Evolutionary conservation across 2,329 filamentous ascomycete genomes (phyloP).

Genomic region (Alternaria consortialis): DNA sequence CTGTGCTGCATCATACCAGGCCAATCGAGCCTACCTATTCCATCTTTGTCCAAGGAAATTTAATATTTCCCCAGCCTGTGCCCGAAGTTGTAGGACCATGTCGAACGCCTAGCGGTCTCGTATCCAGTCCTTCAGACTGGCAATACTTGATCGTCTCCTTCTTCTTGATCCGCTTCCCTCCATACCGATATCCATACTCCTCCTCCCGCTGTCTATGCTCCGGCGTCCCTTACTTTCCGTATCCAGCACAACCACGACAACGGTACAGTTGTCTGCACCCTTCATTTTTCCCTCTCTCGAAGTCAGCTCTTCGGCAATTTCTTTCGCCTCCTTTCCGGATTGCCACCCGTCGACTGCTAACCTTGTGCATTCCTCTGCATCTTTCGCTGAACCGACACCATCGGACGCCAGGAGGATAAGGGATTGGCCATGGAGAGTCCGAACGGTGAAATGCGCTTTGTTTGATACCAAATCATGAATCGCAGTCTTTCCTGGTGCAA

Average conservation of each 20-base stretch:
- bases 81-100: neutral
- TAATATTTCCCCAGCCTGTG: neutral
- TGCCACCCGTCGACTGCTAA: constrained; percentile 27
- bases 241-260: constrained; percentile 30
- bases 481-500: constrained; percentile 32
- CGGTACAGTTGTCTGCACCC: constrained; percentile 36
- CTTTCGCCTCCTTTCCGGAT: constrained; percentile 21
- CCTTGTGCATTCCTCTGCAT: constrained; percentile 28
- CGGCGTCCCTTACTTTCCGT: constrained; percentile 21
- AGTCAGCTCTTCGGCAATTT: constrained; percentile 31
- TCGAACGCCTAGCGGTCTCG: constrained; percentile 11
- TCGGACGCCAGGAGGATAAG: constrained; percentile 34
- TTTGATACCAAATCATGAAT: constrained; percentile 34
- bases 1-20: neutral
- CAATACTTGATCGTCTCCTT: constrained; percentile 19
- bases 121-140: constrained; percentile 27
- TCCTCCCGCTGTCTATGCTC: constrained; percentile 18
- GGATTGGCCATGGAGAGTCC: constrained; percentile 26
- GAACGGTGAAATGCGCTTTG: constrained; percentile 32
- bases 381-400: constrained; percentile 30
- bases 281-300: constrained; percentile 21
- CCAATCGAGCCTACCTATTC: neutral
- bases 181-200: constrained; percentile 14
- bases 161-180: constrained; percentile 10
- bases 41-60: neutral